Base-by-base conservation (phyloP, 179 eudicot species). In the Beta macrorhiza region DNA sequence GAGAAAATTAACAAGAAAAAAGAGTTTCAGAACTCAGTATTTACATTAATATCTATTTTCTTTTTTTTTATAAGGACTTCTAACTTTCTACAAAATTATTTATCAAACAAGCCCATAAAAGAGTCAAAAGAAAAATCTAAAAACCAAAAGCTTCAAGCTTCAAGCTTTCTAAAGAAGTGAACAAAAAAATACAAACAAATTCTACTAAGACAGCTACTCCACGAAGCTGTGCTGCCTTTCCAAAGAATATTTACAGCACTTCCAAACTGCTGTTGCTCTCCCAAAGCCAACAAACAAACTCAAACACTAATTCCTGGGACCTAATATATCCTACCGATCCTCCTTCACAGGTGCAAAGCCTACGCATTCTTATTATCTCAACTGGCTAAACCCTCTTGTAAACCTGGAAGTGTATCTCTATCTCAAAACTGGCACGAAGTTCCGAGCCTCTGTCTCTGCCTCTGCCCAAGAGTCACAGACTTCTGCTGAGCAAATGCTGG, bases 361-460 rank as follows among this genome's bases (percentile, higher is more conserved):
- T 86, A 73, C 79, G n/a, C 5, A 69, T 32, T 79, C 82, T 86
- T 79, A 72, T 61, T 55, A 53, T 51, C 68, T 74, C 64, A 42
- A 55, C 69, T 10, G 37, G 45, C 69, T 25, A 65, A 65, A 63
- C 51, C 82, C 81, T 64, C 37, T 16, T 71, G 9, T 70, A 7
- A 49, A 55, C 71, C 72, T 78, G 75, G 67, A 77, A 53, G 53
- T 78, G 13, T 76, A 57, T 70, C 81, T 74, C 82, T 57, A 49
- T 61, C 88, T 90, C 92, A 93, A 93, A 93, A 93, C 91, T 88
- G 90, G 92, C 97, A 93, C 1, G 97, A 93, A 82, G 97, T 91
- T 49, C 97, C 97, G 11, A 93, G 89, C 89, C 93, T 90, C 88
- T 84, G 95, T 51, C 89, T 85, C 89, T 86, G 92, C 86, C 72